phyloP scores from a whole-genome alignment of 345 rosid species.

The Draba incana region DNA sequence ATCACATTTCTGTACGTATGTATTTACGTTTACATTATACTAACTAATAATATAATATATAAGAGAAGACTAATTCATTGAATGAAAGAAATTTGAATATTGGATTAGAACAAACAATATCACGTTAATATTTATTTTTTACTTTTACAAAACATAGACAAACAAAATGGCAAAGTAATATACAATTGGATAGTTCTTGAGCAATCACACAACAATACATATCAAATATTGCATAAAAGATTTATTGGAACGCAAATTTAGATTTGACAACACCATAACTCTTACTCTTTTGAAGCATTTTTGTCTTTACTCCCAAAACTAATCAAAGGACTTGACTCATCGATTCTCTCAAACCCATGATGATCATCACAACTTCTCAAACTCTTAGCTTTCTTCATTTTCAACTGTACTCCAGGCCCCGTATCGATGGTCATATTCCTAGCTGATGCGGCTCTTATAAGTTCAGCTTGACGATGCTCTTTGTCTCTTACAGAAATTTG shows the following conservation, averaged over 20 bases:
- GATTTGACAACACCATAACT: slow-evolving; percentile 29
- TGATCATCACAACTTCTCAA: slow-evolving; percentile 47
- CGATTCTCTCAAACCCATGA: slow-evolving; percentile 63
- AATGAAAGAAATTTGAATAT: neutral
- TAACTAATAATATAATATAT: neutral
- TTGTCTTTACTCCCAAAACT: slow-evolving; percentile 46
- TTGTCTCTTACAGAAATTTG: slow-evolving; percentile 25
- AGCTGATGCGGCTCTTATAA: slow-evolving; percentile 57
- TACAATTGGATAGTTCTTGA: slow-evolving; percentile 4
- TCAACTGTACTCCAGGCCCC: neutral
- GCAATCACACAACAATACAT: neutral
- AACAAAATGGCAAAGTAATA: slow-evolving; percentile 11
- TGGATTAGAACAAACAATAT: neutral
- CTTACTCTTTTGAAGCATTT: slow-evolving; percentile 48
- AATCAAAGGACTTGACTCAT: slow-evolving; percentile 57
- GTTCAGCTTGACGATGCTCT: slow-evolving; percentile 52
- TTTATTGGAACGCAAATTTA: neutral
- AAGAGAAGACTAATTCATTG: neutral
- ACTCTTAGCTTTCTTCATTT: slow-evolving; percentile 27
- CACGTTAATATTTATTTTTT: neutral
- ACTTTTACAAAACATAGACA: neutral
- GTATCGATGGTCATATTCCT: slow-evolving; percentile 31
- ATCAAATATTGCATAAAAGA: neutral
- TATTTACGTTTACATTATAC: neutral
- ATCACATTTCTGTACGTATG: neutral